These are phyloP conservation scores for Pseudonitzschia multiseries DNA, from an alignment of 108 stramenopile genomes.

Conservation along the genomic window DNA sequence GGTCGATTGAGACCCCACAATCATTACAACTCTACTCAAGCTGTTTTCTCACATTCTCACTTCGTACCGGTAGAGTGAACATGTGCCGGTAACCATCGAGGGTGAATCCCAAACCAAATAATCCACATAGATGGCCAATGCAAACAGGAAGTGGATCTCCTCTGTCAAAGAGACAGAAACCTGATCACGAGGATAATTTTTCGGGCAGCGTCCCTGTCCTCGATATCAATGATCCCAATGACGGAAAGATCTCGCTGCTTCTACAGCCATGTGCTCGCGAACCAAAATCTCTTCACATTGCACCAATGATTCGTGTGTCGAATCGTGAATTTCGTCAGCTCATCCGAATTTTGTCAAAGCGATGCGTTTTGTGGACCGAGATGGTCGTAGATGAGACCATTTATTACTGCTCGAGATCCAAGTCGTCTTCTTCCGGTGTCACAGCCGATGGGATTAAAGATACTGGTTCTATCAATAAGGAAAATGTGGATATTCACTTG, in stretches of 20 bases:
- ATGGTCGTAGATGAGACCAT: slow-evolving; percentile 72
- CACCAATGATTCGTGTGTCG: slow-evolving; percentile 70
- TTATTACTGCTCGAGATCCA: slow-evolving; percentile 23
- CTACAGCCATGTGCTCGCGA: background rate
- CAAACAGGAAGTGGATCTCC: background rate
- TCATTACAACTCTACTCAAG: too few relatives aligned
- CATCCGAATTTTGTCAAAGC: slow-evolving; percentile 57
- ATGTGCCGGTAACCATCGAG: background rate
- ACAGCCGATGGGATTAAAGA: background rate
- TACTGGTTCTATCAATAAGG: slow-evolving; percentile 1
- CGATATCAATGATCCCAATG: background rate
- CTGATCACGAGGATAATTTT: background rate
- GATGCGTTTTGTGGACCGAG: slow-evolving; percentile 58
- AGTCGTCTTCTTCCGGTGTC: background rate
- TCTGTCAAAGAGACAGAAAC: slow-evolving; percentile 8
- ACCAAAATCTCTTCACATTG: slow-evolving; percentile 61
- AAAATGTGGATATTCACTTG: slow-evolving; percentile 7
- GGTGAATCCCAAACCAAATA: background rate
- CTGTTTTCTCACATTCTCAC: too few relatives aligned
- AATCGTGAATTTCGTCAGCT: slow-evolving; percentile 61
- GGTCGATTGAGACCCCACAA: too few relatives aligned
- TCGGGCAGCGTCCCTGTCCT: background rate
- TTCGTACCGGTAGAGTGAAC: background rate
- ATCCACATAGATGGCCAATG: background rate
- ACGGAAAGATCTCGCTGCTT: background rate